Base-by-base conservation (phyloP, 2,329 filamentous ascomycete genomes). In the Davidsoniella australis region DNA sequence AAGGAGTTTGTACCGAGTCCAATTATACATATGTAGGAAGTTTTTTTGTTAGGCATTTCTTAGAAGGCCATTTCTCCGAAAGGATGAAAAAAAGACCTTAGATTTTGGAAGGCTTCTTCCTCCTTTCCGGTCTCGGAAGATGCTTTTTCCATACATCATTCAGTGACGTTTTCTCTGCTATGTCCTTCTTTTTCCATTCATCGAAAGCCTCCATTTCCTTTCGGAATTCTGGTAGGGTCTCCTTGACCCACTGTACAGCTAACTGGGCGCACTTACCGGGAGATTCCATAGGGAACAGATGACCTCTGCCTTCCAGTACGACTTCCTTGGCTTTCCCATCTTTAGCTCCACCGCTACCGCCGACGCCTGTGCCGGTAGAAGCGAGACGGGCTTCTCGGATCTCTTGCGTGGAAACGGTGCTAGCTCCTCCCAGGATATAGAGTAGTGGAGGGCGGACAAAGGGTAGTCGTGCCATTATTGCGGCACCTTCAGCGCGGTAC, bases 271-370 rank as follows among this genome's bases (percentile, higher is more conserved):
- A 82, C 57, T 75, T 68, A 2, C 58, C 66, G 0, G 84, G 82
- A 38, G 75, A 73, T 63, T 94, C 87, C 75, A 94, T 84, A 0
- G 88, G 82, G 24, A 95, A 75, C 40, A 95, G 63, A 62, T 96
- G 89, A 0, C 88, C 86, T 5, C 72, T 69, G 0, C 72, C 72
- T 24, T 80, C 65, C 6, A 91, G 63, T 14, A 76, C 67, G 4
- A 84, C 71, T 55, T 78, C 71, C 50, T 68, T 70, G 2, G 94
- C 87, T 42, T 77, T 69, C 0, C 82, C 85, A 10, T 72, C 72
- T n/a, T 64, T 62, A 3, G 61, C 68, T 44, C 82, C 74, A 16
- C 85, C 75, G 56, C 77, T 82, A 1, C 85, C 84, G 5, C 82
- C 80, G 0, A 73, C 63, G 0, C 77, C 82, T 0, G 65, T 63